Conservation (phyloP, 2,329 filamentous ascomycete species). For the Penicillium sp. region DNA sequence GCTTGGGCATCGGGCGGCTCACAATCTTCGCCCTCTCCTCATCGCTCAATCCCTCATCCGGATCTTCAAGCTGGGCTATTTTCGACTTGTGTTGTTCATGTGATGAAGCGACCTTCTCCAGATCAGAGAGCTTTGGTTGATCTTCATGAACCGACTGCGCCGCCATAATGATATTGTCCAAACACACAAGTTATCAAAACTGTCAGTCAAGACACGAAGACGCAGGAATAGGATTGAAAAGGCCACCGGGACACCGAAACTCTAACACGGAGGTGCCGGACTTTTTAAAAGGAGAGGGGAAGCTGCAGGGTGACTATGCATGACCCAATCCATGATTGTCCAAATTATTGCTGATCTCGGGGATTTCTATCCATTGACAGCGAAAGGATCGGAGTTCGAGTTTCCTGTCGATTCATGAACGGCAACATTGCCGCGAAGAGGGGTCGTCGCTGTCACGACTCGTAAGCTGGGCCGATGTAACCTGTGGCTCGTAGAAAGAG, state of each 20-base stretch:
- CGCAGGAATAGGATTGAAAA: background rate
- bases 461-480: background rate
- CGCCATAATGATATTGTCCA: constrained; percentile 15
- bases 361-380: background rate
- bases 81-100: constrained; percentile 17
- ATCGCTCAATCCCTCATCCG: constrained; percentile 67
- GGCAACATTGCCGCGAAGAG: background rate
- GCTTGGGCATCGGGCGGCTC: constrained; percentile 31
- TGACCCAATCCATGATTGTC: constrained; percentile 2
- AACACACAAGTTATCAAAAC: background rate
- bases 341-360: constrained; percentile 12
- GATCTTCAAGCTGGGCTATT: constrained; percentile 49
- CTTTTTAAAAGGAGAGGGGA: background rate
- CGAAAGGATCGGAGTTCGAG: background rate
- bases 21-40: constrained; percentile 68
- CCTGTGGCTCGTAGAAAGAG: background rate
- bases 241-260: too few species aligned
- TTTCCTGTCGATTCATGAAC: background rate
- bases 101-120: constrained; percentile 23
- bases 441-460: background rate
- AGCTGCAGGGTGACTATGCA: background rate
- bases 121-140: constrained; percentile 23
- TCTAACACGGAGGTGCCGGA: background rate
- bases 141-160: constrained; percentile 23
- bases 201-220: background rate